Base-by-base conservation (phyloP, 2,329 filamentous ascomycete species). In the Xylariaceae sp. region DNA sequence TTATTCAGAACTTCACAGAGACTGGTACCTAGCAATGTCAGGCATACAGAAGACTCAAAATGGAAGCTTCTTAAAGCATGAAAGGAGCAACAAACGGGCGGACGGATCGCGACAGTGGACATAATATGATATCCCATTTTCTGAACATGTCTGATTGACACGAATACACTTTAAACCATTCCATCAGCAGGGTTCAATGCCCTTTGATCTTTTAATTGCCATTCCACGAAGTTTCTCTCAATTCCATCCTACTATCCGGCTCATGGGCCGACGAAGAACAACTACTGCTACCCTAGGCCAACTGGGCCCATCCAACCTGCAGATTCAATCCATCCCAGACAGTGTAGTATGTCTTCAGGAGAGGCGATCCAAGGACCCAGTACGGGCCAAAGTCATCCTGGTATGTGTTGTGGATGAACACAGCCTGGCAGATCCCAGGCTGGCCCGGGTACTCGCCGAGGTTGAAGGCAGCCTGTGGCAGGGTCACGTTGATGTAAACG, bases 291-390 rank as follows among this genome's bases (percentile, higher is more conserved):
- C 2, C 9, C 19, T 36, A n/a, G 22, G 44, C 32, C 42, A 52
- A 16, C 46, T 68, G 59, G 12, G 51, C 55, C 47, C 51, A 67
- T 1, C 66, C 67, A 18, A 70, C 50, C 43, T 59, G 49, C 45
- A 60, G n/a, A 7, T 59, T 64, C 15, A 59, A 49, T 0, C 63
- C 66, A 54, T 72, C 65, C 69, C 68, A 72, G 0, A 67, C 66
- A 1, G 70, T 72, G 50, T 72, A 72, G 49, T 71, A 71, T 12
- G 63, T 57, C 62, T 70, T 67, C 21, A 72, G 51, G 15, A 70
- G 55, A 3, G 69, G 67, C 1, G 62, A 66, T 0, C 71, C 70
- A 8, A 70, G 43, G 6, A 71, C 52, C 69, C 70, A 72, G 16
- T 45, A 46, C 1, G 29, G 18, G 7, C 19, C 13, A 30, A 21